Evolutionary conservation across 192 early-diverging fungal genomes (phyloP), one percentile per base, ranked within the genome.

Genomic region (Mortierella claussenii): DNA sequence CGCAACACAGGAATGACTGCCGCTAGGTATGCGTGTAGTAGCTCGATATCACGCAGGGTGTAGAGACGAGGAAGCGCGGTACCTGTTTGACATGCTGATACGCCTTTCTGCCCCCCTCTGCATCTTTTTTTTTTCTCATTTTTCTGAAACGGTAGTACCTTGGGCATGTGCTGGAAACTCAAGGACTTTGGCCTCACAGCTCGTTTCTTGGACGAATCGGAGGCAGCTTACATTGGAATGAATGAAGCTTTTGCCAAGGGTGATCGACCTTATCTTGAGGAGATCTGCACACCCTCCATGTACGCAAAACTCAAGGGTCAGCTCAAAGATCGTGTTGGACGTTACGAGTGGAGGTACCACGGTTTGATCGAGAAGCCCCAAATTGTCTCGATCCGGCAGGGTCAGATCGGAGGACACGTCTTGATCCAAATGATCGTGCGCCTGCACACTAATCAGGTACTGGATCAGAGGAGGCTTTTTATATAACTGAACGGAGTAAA

Each of bases 171-270:
- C 49, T 83, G 83, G 60, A 80, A 82, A 54, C 70, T 82, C 17
- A 83, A 82, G 52, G 70, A 83, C 43, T 86, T 80, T 60, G 85
- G 90, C 82, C 81, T 86, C 47, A 83, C 83, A 46, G 70, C 49
- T 24, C 75, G 82, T 31, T 91, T 91, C 76, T 81, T 85, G 46
- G 53, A 56, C 10, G 68, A 84, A 44, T 89, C 89, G 0, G 88
- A 91, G 56, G 82, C 81, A 26, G 81, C 87, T 21, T 89, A 89
- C 64, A 82, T 82, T 31, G 67, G 74, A 51, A 90, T 91, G 90
- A 91, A 91, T 55, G 87, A 89, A 58, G 86, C 88, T 2, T 91
- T 85, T 71, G 89, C 90, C 34, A 83, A 82, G 65, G 90, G 90
- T 45, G 88, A 90, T 66, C 68, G 83, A 26, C 61, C 65, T 27